Evolutionary conservation across 1,284 basidiomycete genomes (phyloP).

Genomic region (Takashimella koratensis): DNA sequence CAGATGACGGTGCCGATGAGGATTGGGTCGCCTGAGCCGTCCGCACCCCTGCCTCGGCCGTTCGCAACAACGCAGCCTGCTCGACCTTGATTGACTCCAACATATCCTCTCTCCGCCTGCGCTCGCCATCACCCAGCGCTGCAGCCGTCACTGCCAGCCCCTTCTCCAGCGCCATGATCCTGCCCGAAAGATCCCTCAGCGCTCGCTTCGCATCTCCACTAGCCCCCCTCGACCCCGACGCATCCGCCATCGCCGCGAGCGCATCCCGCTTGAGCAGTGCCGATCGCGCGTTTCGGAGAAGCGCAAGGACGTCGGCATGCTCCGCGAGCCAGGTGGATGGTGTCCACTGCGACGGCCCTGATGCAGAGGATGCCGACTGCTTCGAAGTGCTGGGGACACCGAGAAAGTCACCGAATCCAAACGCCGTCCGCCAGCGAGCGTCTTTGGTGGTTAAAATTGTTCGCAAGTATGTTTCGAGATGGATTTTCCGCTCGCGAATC

Average conservation of each 20-base stretch:
- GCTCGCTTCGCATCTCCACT: conserved; percentile 80
- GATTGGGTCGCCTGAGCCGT: neutral
- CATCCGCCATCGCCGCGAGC: conserved; percentile 67
- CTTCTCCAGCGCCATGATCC: conserved; percentile 66
- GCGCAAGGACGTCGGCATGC: conserved; percentile 67
- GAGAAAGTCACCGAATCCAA: conserved; percentile 81
- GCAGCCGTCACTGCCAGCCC: conserved; percentile 60
- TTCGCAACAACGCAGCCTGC: conserved; percentile 56
- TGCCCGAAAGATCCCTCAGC: conserved; percentile 67
- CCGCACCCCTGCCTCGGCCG: conserved; percentile 45
- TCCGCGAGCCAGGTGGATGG: conserved; percentile 77
- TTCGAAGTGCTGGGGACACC: conserved; percentile 58
- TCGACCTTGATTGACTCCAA: conserved; percentile 70
- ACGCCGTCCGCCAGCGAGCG: conserved; percentile 71
- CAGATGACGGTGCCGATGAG: conserved; percentile 1
- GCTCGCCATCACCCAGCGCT: conserved; percentile 76
- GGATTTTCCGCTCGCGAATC: conserved; percentile 67
- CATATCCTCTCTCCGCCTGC: conserved; percentile 76
- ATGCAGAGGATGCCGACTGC: conserved; percentile 8
- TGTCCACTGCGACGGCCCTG: conserved; percentile 57
- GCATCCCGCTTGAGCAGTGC: conserved; percentile 82
- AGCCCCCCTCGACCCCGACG: conserved; percentile 67
- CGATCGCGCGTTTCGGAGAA: conserved; percentile 72
- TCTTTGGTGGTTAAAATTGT: conserved; percentile 78
- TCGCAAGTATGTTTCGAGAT: conserved; percentile 80